Base-by-base conservation (phyloP, 1,139 yeast species). In the Trichomonascaceae sp. region DNA sequence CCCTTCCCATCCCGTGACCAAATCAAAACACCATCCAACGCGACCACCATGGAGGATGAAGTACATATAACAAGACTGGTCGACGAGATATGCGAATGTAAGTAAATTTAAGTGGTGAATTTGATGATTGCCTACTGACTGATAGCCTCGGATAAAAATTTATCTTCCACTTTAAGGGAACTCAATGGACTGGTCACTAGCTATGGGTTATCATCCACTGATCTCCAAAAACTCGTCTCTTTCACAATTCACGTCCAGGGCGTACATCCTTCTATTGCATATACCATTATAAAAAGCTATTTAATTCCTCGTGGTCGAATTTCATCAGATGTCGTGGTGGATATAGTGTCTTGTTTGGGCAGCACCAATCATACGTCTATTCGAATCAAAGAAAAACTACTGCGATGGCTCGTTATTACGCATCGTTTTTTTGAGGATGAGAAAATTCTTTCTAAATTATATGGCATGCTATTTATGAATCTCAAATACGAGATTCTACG, bases 401-500 rank as follows among this genome's bases (percentile, higher is more conserved):
- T 73, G 18, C 64, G 67, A 45, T 77, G 81, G 80, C 57, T 77
- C 19, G 71, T 73, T 3, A 68, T 69, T 1, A 71, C 72, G 0
- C 66, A 63, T 51, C 64, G 71, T 0, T 66, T 66, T 53, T 47
- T 67, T 15, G 68, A 65, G n/a, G 67, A 68, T 17, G 57, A 62
- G 1, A 52, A 56, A 4, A 56, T 65, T 2, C 56, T 70, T 5
- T 62, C 61, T 1, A 58, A 59, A 36, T 55, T 72, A 3, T 73
- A 70, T 54, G 70, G 77, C 1, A 55, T 75, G 13, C 66, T 80
- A 53, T 70, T 78, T 58, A 73, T 75, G 30, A 67, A 72, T 44
- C 68, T 81, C 58, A 73, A 75, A 50, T 76, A 69, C 56, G 81
- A 77, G 56, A 74, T 68, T 52, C 64, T 75, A 43, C 73, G 82